Evolutionary conservation across 345 rosid genomes (phyloP).

Genomic region (Gossypium stocksii): DNA sequence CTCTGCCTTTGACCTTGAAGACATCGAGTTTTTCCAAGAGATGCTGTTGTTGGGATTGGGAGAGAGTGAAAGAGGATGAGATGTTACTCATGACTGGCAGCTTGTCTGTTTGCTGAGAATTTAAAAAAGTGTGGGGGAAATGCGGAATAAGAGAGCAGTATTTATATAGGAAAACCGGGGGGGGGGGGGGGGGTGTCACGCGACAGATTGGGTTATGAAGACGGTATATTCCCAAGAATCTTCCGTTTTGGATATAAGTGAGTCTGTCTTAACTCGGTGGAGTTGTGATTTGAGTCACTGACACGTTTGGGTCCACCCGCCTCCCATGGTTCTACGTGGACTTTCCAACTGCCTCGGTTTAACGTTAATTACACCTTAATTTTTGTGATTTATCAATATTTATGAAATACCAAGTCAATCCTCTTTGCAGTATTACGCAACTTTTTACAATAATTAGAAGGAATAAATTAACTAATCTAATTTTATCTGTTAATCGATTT

Average conservation of each 20-base stretch:
- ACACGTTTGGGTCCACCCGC: not conserved
- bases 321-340: not conserved
- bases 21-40: slow-evolving; percentile 28
- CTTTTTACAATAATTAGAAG: too few relatives aligned
- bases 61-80: not conserved
- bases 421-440: too few relatives aligned
- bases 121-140: not conserved
- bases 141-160: not conserved
- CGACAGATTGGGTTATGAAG: not conserved
- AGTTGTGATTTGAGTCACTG: not conserved
- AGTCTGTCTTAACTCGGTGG: slow-evolving; percentile 17
- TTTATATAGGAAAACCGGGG: not conserved
- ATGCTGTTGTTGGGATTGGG: slow-evolving; percentile 3
- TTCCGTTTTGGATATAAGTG: slow-evolving; percentile 21
- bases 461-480: too few relatives aligned
- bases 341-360: not conserved
- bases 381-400: too few relatives aligned
- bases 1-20: slow-evolving; percentile 46
- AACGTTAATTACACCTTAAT: not conserved
- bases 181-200: not conserved
- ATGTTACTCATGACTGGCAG: not conserved
- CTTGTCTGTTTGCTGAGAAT: not conserved
- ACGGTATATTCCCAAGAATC: slow-evolving; percentile 17
- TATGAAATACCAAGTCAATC: too few relatives aligned
- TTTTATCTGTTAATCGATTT: too few relatives aligned